A percentile compares a stretch with the other conserved stretches of the same genome.
Conservation (phyloP, 2,329 filamentous ascomycete species). For the Knoxdaviesia capensis region DNA sequence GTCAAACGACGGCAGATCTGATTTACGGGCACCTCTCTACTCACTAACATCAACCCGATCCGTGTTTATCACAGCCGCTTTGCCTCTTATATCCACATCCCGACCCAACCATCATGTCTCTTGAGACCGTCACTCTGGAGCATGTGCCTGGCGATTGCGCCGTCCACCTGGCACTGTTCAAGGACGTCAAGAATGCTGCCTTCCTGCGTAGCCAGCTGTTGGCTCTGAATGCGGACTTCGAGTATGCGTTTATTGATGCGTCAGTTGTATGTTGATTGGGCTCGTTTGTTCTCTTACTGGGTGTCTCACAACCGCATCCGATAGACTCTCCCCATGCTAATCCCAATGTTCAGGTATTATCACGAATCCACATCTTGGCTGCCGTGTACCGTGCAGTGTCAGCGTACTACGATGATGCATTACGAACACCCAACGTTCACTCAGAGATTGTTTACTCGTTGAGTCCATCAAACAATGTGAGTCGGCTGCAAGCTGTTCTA, state of each 20-base stretch:
- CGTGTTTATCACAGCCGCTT: too few species aligned
- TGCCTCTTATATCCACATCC: too few species aligned
- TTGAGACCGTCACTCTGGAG: constrained; percentile 53
- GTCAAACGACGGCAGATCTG: too few species aligned
- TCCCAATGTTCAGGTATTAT: constrained; percentile 36
- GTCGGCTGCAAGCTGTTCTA: not conserved
- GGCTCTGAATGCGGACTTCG: constrained; percentile 64
- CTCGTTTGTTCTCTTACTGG: too few species aligned
- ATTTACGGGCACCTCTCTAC: too few species aligned
- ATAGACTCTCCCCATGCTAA: not conserved
- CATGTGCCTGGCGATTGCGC: constrained; percentile 50
- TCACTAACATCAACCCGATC: too few species aligned
- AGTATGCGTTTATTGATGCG: constrained; percentile 88
- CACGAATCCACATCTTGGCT: constrained; percentile 50
- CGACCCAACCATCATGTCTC: not conserved
- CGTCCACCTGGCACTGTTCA: constrained; percentile 59
- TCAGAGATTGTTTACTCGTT: constrained; percentile 71
- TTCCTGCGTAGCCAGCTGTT: constrained; percentile 71
- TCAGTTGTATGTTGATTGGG: constrained; percentile 35
- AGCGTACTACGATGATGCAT: constrained; percentile 33
- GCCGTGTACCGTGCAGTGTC: constrained; percentile 63
- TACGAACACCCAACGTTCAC: constrained; percentile 72
- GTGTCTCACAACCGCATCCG: too few species aligned
- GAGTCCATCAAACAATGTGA: constrained; percentile 65
- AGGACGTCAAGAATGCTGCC: constrained; percentile 52